Percentiles rank a stretch among this genome's conserved stretches.
Conservation (phyloP, 78 protist genomes). For the Chrysochromulina parva region DNA sequence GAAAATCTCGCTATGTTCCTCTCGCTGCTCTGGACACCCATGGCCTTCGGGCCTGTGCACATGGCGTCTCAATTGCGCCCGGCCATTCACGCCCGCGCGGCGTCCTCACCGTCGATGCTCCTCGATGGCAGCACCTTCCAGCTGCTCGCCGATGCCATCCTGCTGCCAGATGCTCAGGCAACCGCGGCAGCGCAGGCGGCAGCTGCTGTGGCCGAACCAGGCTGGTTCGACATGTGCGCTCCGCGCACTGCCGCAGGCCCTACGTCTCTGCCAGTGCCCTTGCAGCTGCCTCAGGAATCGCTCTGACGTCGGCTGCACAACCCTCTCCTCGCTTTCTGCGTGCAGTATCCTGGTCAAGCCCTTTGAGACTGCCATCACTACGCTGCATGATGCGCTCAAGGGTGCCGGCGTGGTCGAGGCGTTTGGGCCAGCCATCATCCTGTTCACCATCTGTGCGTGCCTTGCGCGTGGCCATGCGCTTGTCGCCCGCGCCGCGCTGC, state of each 20-base stretch:
- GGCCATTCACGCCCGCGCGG: no score
- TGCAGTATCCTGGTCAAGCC: background rate
- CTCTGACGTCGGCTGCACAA: background rate
- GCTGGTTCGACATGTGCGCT: background rate
- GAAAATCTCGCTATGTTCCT: no score
- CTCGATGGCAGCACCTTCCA: no score
- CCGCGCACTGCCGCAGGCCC: background rate
- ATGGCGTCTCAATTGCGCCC: no score
- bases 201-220: background rate
- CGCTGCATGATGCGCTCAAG: background rate
- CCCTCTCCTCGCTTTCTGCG: background rate
- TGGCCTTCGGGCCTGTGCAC: no score
- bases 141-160: background rate
- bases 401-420: background rate
- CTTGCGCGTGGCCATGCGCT: no score
- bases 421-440: slow-evolving; percentile 8
- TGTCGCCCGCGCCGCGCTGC: no score
- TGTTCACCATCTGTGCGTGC: background rate
- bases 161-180: background rate
- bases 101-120: no score
- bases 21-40: no score
- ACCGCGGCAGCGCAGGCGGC: background rate
- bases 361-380: background rate
- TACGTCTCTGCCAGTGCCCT: no score
- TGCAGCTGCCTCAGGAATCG: no score